phyloP scores from a whole-genome alignment of 2,329 filamentous ascomycete genomes.

The Phyllosticta citriasiana region DNA sequence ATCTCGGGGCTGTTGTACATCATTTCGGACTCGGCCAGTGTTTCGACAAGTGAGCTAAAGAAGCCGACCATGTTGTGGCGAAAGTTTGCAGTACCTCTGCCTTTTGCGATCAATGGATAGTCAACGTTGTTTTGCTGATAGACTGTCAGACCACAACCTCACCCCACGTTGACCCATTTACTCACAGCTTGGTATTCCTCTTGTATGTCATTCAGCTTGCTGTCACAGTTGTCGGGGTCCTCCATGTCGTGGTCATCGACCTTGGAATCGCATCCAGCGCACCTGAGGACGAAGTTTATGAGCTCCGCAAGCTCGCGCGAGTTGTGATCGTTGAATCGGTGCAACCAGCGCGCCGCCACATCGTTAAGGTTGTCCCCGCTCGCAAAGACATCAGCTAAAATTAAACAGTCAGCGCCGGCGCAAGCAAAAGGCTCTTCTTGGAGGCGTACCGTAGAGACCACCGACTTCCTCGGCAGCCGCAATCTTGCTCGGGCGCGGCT shows the following conservation, averaged over 20 bases:
- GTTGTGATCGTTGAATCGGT: conserved; percentile 46
- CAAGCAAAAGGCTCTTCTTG: background rate
- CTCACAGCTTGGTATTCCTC: conserved; percentile 71
- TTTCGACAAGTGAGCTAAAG: conserved; percentile 64
- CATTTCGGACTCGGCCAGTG: conserved; percentile 71
- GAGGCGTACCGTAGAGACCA: conserved; percentile 44
- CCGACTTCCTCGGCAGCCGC: conserved; percentile 43
- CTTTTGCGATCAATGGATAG: conserved; percentile 80
- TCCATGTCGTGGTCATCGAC: conserved; percentile 76
- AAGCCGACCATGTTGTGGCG: conserved; percentile 69
- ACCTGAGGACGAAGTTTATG: conserved; percentile 52
- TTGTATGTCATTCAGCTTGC: conserved; percentile 73
- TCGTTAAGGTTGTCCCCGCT: conserved; percentile 45
- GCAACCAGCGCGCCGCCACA: conserved; percentile 48
- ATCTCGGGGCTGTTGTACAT: conserved; percentile 68
- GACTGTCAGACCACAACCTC: conserved; percentile 11
- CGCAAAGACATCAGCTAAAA: conserved; percentile 49
- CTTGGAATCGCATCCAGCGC: conserved; percentile 70
- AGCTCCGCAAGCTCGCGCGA: conserved; percentile 35
- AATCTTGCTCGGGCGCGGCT: conserved; percentile 38
- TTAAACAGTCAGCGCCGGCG: conserved; percentile 6
- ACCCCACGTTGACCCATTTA: conserved; percentile 8
- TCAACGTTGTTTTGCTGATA: conserved; percentile 65
- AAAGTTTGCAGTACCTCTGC: conserved; percentile 67
- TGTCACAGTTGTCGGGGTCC: conserved; percentile 78